Percentiles rank a stretch among this genome's conserved stretches.
Conservation (phyloP, 2,329 filamentous ascomycete species). For the Ophiocordyceps camponoti-leonardi region DNA sequence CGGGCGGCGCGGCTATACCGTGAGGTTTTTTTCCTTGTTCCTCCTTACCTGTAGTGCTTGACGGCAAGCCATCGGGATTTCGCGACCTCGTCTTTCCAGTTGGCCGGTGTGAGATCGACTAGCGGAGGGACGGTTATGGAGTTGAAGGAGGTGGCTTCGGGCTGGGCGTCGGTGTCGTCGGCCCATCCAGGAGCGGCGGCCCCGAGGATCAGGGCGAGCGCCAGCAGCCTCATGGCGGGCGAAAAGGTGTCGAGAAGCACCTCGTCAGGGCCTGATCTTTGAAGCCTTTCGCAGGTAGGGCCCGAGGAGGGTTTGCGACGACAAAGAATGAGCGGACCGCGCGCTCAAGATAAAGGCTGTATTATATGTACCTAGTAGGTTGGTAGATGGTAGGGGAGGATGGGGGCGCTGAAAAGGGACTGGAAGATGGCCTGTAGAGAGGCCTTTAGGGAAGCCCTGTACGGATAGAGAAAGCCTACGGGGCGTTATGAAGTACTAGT, state of each 20-base stretch:
- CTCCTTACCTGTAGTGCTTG: conserved; percentile 49
- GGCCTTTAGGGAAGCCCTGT: too few species aligned
- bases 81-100: conserved; percentile 38
- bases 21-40: not conserved
- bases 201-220: conserved; percentile 28
- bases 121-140: conserved; percentile 48
- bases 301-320: too few species aligned
- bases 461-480: too few species aligned
- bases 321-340: too few species aligned
- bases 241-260: not conserved
- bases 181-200: conserved; percentile 15
- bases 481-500: not conserved
- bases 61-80: conserved; percentile 34
- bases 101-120: conserved; percentile 39
- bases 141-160: conserved; percentile 44
- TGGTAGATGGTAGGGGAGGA: too few species aligned
- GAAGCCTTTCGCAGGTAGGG: too few species aligned
- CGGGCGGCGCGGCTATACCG: not conserved
- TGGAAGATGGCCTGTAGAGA: too few species aligned
- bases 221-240: conserved; percentile 15
- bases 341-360: too few species aligned
- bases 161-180: conserved; percentile 15
- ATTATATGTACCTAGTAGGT: too few species aligned
- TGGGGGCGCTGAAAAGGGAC: too few species aligned
- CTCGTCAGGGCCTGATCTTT: not conserved